Conservation (phyloP, 2,329 filamentous ascomycete genomes). For the Fusarium aywerte region DNA sequence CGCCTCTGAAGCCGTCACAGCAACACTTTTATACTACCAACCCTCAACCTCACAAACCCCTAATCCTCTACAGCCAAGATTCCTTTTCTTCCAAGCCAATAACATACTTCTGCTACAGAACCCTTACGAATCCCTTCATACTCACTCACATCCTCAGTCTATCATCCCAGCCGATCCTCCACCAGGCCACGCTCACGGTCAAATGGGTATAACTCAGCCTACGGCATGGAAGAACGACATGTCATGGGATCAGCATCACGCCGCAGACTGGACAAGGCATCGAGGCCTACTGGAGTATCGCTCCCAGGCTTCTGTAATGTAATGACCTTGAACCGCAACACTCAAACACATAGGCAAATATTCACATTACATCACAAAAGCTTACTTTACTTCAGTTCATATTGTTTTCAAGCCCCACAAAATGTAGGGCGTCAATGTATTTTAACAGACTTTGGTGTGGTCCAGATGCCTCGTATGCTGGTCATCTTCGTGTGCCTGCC, state of each 20-base stretch:
- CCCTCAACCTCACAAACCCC: background rate
- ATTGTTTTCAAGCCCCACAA: constrained; percentile 25
- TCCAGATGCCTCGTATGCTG: constrained; percentile 21
- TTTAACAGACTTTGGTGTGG: constrained; percentile 23
- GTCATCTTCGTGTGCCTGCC: constrained; percentile 17
- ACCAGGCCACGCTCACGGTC: constrained; percentile 8
- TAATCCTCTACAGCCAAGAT: background rate
- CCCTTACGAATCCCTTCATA: background rate
- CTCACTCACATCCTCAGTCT: constrained; percentile 1
- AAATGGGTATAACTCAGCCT: constrained; percentile 1
- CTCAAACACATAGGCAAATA: background rate
- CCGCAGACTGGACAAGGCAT: constrained; percentile 13
- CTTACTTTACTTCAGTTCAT: background rate
- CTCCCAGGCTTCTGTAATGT: background rate
- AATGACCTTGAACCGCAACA: no score
- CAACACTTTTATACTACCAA: background rate
- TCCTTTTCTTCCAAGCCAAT: background rate
- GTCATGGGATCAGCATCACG: constrained; percentile 1
- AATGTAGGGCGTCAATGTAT: constrained; percentile 17
- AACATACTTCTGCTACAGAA: constrained; percentile 3
- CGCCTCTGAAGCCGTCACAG: background rate
- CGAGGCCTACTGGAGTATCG: background rate
- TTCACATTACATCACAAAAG: background rate
- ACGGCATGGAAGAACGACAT: background rate
- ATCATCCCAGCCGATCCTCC: constrained; percentile 11